Conservation (phyloP, 768 basidiomycete species). For the Daedalea quercina region DNA sequence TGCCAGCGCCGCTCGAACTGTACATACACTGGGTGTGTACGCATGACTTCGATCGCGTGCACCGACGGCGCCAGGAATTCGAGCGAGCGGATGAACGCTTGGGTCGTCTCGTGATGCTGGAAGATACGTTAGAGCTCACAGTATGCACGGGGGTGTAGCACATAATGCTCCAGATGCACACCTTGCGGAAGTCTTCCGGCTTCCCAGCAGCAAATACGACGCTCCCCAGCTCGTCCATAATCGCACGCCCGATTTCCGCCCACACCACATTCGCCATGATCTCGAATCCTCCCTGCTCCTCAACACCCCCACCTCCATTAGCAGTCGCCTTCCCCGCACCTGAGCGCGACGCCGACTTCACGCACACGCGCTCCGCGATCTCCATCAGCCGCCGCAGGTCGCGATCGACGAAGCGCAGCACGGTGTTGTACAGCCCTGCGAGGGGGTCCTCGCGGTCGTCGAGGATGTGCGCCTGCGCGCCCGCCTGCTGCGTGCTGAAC, state of each 20-base stretch:
- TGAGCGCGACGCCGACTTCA: slow-evolving; percentile 35
- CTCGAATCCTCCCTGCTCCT: slow-evolving; percentile 47
- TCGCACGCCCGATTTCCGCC: slow-evolving; percentile 73
- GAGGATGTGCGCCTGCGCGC: slow-evolving; percentile 39
- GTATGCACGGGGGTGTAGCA: neutral
- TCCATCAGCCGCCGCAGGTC: slow-evolving; percentile 73
- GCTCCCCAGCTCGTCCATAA: slow-evolving; percentile 80
- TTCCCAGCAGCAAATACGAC: slow-evolving; percentile 88
- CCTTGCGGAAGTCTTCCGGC: slow-evolving; percentile 86
- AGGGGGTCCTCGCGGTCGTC: slow-evolving; percentile 66
- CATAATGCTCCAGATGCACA: slow-evolving; percentile 26
- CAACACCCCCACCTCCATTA: slow-evolving; percentile 1
- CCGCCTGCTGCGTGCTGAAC: slow-evolving; percentile 20
- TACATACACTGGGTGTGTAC: slow-evolving; percentile 59
- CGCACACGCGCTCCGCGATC: slow-evolving; percentile 59
- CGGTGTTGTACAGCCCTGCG: slow-evolving; percentile 70
- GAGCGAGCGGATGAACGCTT: slow-evolving; percentile 74
- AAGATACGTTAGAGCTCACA: too few species aligned
- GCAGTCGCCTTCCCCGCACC: slow-evolving; percentile 1
- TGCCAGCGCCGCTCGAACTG: slow-evolving; percentile 89
- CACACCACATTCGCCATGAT: slow-evolving; percentile 87
- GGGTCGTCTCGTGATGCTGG: slow-evolving; percentile 81
- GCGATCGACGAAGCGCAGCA: slow-evolving; percentile 75
- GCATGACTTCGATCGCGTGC: slow-evolving; percentile 63
- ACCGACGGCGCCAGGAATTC: slow-evolving; percentile 79